Evolutionary conservation across 2,329 filamentous ascomycete genomes (phyloP).

Genomic region (Diaporthe ampelina): DNA sequence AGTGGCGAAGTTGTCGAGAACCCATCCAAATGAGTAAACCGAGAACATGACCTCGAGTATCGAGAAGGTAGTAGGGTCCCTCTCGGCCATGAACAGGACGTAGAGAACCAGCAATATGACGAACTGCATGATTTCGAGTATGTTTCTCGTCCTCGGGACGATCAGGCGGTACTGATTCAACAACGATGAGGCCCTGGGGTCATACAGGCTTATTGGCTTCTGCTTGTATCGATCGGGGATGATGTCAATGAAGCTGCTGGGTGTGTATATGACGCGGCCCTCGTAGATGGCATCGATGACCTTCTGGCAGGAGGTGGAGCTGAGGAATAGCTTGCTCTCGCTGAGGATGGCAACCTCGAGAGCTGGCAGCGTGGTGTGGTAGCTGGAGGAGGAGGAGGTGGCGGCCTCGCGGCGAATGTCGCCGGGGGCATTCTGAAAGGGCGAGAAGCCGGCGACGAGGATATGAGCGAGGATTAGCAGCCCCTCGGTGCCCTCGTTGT

Average conservation of each 20-base stretch:
- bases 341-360: slow-evolving; percentile 87
- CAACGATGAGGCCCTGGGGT: slow-evolving; percentile 80
- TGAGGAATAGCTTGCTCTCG: slow-evolving; percentile 83
- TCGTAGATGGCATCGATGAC: slow-evolving; percentile 88
- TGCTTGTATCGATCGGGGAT: slow-evolving; percentile 89
- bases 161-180: slow-evolving; percentile 89
- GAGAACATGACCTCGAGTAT: slow-evolving; percentile 76
- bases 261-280: slow-evolving; percentile 85
- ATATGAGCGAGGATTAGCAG: slow-evolving; percentile 83
- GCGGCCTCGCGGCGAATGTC: slow-evolving; percentile 73
- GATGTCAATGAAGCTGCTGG: slow-evolving; percentile 84
- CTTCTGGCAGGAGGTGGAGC: slow-evolving; percentile 83
- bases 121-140: slow-evolving; percentile 83
- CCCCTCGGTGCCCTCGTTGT: slow-evolving; percentile 78
- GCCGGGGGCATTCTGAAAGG: slow-evolving; percentile 84
- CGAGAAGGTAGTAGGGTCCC: slow-evolving; percentile 70
- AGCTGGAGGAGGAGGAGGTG: slow-evolving; percentile 61
- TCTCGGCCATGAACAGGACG: slow-evolving; percentile 78
- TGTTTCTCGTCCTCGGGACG: slow-evolving; percentile 82
- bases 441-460: slow-evolving; percentile 85
- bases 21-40: slow-evolving; percentile 84
- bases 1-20: slow-evolving; percentile 81
- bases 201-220: slow-evolving; percentile 84
- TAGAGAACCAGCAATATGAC: slow-evolving; percentile 77
- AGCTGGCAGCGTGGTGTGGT: slow-evolving; percentile 76